Conservation (phyloP, 2,329 filamentous ascomycete species). For the Claviceps sp. region DNA sequence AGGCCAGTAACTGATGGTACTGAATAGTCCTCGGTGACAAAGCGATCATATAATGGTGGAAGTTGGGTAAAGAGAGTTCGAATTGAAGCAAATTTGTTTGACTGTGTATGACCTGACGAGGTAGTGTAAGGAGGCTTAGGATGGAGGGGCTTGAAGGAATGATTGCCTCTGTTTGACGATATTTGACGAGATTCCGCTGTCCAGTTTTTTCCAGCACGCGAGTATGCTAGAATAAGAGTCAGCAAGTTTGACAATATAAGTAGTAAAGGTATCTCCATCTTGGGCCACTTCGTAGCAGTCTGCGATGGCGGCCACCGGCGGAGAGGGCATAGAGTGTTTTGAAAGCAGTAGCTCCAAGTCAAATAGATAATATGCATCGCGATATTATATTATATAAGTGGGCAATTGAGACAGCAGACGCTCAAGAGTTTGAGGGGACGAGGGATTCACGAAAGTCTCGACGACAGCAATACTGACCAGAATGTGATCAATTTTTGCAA, state of each 20-base stretch:
- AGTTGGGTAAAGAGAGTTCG: neutral
- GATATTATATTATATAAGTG: neutral
- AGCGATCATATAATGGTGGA: neutral
- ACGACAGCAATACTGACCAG: neutral
- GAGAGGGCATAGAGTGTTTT: too few species aligned
- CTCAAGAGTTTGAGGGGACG: neutral
- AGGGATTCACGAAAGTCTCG: neutral
- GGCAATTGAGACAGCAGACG: neutral
- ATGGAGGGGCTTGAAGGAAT: neutral
- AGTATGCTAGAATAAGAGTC: conserved; percentile 5
- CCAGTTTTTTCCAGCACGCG: neutral
- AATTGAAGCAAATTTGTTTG: neutral
- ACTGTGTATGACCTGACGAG: neutral
- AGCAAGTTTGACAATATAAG: conserved; percentile 8
- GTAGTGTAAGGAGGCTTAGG: neutral
- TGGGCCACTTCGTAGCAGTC: neutral
- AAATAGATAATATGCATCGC: neutral
- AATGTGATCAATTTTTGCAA: neutral
- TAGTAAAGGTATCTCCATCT: conserved; percentile 5
- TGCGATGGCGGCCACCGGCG: neutral
- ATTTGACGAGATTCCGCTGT: neutral
- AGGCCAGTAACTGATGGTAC: neutral
- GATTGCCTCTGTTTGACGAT: neutral
- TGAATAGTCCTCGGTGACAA: neutral
- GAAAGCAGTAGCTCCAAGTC: neutral